These are phyloP conservation scores for Talaromyces proteolyticus DNA, from an alignment of 495 filamentous ascomycete genomes.

Conservation along the genomic window DNA sequence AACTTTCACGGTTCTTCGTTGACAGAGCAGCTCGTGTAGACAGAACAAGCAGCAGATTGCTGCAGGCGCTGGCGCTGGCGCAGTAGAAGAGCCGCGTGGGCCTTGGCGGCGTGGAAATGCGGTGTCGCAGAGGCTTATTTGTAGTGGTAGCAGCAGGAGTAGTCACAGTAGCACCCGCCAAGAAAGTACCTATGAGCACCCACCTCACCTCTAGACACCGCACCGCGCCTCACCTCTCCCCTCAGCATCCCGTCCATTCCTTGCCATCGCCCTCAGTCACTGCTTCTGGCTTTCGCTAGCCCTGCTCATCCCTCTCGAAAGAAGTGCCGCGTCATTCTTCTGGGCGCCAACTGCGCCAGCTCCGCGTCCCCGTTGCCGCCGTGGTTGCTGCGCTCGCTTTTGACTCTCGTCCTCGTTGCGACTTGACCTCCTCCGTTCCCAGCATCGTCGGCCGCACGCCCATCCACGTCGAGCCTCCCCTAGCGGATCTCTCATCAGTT, in stretches of 20 bases:
- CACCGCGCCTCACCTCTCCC: constrained; percentile 1
- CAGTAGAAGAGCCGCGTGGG: too few relatives aligned
- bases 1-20: too few relatives aligned
- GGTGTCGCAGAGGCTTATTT: too few relatives aligned
- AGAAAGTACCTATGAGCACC: too few relatives aligned
- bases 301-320: not conserved
- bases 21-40: too few relatives aligned
- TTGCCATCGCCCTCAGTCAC: not conserved
- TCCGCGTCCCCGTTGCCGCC: constrained; percentile 1
- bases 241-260: constrained; percentile 1
- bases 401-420: not conserved
- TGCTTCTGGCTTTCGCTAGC: too few relatives aligned
- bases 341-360: not conserved
- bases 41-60: too few relatives aligned
- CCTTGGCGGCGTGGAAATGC: too few relatives aligned
- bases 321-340: not conserved
- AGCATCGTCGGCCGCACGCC: too few relatives aligned
- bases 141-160: too few relatives aligned
- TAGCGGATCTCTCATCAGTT: constrained; percentile 12
- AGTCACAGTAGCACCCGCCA: too few relatives aligned
- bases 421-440: constrained; percentile 2
- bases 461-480: constrained; percentile 20
- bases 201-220: not conserved
- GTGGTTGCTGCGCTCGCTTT: not conserved
- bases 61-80: too few relatives aligned